phyloP scores from a whole-genome alignment of 176 grass and related monocot genomes.

The Aegilops speltoides region DNA sequence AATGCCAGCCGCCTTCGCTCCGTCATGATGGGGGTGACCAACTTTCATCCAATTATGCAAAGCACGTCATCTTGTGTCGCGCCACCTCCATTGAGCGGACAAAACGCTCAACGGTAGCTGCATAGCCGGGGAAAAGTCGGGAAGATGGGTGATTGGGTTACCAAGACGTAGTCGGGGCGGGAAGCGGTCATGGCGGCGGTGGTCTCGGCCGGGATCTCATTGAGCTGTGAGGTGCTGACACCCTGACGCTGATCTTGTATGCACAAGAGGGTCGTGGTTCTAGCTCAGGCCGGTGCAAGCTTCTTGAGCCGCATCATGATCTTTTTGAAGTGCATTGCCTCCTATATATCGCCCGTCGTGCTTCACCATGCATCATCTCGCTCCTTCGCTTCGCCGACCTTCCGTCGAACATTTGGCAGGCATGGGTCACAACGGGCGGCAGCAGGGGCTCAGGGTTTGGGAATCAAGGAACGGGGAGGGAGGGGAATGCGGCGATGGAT shows the following conservation, averaged over 20 bases:
- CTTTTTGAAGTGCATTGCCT: slow-evolving; percentile 94
- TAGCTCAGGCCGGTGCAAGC: slow-evolving; percentile 83
- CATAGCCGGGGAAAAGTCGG: too few species aligned
- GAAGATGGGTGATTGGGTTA: neutral
- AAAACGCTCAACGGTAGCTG: too few species aligned
- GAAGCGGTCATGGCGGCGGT: slow-evolving; percentile 76
- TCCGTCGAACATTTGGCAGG: slow-evolving; percentile 47
- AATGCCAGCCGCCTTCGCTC: too few species aligned
- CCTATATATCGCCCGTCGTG: slow-evolving; percentile 64
- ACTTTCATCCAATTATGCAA: too few species aligned
- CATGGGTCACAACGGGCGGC: neutral
- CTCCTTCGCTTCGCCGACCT: slow-evolving; percentile 12
- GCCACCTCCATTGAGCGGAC: too few species aligned
- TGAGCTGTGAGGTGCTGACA: neutral
- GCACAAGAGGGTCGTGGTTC: slow-evolving; percentile 57
- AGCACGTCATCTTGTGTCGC: too few species aligned
- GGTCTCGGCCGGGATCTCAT: slow-evolving; percentile 39
- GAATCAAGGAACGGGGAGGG: neutral
- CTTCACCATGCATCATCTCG: slow-evolving; percentile 86
- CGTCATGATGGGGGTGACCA: too few species aligned
- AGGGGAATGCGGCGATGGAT: neutral
- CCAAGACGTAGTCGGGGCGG: slow-evolving; percentile 89
- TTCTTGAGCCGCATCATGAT: slow-evolving; percentile 94
- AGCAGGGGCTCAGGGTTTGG: neutral
- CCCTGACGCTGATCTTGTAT: too few species aligned